These are phyloP conservation scores for Coemansia sp. DNA, from an alignment of 192 early-diverging fungal species.

Conservation along the genomic window DNA sequence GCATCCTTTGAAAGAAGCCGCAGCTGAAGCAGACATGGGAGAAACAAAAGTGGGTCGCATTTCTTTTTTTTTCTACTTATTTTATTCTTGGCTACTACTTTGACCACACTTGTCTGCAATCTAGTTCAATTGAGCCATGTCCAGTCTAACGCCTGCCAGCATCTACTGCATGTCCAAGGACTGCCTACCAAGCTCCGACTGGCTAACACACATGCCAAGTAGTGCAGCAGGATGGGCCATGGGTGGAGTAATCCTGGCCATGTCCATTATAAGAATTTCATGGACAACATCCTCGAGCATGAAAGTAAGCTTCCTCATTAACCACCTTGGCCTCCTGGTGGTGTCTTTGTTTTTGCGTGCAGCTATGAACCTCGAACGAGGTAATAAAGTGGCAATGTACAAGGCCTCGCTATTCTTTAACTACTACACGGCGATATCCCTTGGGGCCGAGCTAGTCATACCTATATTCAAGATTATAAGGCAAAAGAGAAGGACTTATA, in stretches of 20 bases:
- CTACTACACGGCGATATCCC: neutral
- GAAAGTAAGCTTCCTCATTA: neutral
- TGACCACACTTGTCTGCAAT: neutral
- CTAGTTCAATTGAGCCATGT: neutral
- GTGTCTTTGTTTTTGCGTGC: slow-evolving; percentile 12
- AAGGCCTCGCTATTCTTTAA: slow-evolving; percentile 18
- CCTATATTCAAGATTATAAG: neutral
- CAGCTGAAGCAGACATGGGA: neutral
- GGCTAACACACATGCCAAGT: slow-evolving; percentile 28
- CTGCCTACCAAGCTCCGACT: slow-evolving; percentile 18
- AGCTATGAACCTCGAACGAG: neutral
- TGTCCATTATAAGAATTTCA: neutral
- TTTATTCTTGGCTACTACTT: neutral
- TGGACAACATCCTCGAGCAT: too few relatives aligned
- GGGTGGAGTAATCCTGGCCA: slow-evolving; percentile 11
- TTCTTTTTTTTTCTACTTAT: neutral
- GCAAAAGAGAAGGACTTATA: too few relatives aligned
- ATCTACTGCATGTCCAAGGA: slow-evolving; percentile 17
- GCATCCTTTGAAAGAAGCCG: neutral
- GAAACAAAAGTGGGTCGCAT: neutral
- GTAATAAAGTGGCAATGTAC: slow-evolving; percentile 4
- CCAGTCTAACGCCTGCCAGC: neutral
- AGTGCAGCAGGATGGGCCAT: slow-evolving; percentile 15
- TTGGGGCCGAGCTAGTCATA: neutral
- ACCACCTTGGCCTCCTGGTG: neutral